phyloP scores from a whole-genome alignment of 2,329 filamentous ascomycete species.

The Exophiala mesophila region DNA sequence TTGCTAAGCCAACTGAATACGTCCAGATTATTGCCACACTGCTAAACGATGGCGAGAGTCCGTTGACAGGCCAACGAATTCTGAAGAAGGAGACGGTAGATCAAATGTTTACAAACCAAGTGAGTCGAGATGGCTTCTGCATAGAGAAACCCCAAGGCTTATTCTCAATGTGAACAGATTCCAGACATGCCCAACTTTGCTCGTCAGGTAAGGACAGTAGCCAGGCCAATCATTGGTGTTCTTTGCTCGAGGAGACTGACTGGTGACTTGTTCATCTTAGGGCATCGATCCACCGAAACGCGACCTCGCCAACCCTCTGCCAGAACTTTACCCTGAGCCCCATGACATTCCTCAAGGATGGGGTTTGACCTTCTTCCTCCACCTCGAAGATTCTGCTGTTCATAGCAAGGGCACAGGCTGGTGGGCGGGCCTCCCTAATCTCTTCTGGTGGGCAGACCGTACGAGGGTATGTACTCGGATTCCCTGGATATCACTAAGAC shows the following conservation, averaged over 20 bases:
- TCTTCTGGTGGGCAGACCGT: slow-evolving; percentile 60
- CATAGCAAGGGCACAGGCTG: slow-evolving; percentile 47
- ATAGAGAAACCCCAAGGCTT: too few relatives aligned
- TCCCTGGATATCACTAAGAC: too few relatives aligned
- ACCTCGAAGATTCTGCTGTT: slow-evolving; percentile 41
- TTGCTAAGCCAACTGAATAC: slow-evolving; percentile 57
- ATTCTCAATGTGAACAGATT: slow-evolving; percentile 54
- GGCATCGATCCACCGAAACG: slow-evolving; percentile 45
- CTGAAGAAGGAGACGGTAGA: slow-evolving; percentile 55
- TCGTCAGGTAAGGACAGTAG: slow-evolving; percentile 32
- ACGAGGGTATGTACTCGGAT: slow-evolving; percentile 41
- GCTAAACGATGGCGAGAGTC: slow-evolving; percentile 60
- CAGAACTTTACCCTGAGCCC: slow-evolving; percentile 50
- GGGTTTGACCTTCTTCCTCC: slow-evolving; percentile 59
- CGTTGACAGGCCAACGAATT: slow-evolving; percentile 51
- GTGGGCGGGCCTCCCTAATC: slow-evolving; percentile 58
- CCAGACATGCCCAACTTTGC: slow-evolving; percentile 51
- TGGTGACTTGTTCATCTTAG: neutral
- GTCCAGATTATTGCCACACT: slow-evolving; percentile 54
- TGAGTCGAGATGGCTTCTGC: slow-evolving; percentile 1
- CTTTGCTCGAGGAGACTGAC: too few relatives aligned
- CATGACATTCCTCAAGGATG: slow-evolving; percentile 56
- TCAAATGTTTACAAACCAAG: slow-evolving; percentile 61
- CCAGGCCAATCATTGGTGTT: too few relatives aligned
- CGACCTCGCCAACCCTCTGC: slow-evolving; percentile 44